Percentiles rank a stretch among this genome's conserved stretches.
phyloP scores from a whole-genome alignment of 169 alveolate genomes.

The Eimeria zaria region DNA sequence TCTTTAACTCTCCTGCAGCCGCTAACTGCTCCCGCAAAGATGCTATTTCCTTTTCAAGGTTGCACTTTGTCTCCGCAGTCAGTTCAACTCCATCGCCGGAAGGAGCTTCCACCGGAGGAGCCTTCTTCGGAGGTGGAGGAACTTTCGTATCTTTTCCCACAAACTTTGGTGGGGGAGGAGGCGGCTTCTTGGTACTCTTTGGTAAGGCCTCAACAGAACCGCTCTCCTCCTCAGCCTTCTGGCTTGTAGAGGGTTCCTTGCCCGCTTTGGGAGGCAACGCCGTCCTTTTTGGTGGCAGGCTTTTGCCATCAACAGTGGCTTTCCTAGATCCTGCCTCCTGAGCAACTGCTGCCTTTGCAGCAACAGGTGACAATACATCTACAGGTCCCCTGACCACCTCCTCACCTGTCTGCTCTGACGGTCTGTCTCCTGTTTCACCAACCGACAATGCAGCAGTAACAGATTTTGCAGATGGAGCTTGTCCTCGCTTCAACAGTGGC shows the following conservation, averaged over 20 bases:
- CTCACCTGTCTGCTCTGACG: background rate
- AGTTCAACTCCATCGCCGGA: background rate
- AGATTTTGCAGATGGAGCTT: slow-evolving; percentile 1
- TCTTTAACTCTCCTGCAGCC: slow-evolving; percentile 2
- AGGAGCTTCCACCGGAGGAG: slow-evolving; percentile 19
- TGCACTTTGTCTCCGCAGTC: background rate
- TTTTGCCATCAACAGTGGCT: background rate
- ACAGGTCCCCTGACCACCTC: background rate
- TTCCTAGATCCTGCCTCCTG: background rate
- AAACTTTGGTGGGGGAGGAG: background rate
- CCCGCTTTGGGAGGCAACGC: background rate
- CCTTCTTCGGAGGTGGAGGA: slow-evolving; percentile 51
- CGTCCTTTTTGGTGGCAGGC: background rate
- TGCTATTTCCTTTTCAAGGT: slow-evolving; percentile 70
- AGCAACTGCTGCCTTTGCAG: background rate
- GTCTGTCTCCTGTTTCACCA: slow-evolving; percentile 4
- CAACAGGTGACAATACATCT: background rate
- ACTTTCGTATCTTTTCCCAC: slow-evolving; percentile 33
- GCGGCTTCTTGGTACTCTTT: slow-evolving; percentile 1
- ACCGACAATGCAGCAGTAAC: background rate
- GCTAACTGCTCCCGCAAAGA: slow-evolving; percentile 31
- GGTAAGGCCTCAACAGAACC: background rate
- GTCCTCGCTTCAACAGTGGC: slow-evolving; percentile 1
- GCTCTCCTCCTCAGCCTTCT: slow-evolving; percentile 3
- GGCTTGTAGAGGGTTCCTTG: background rate